Evolutionary conservation across 1,139 yeast genomes (phyloP), one percentile per base, ranked within the genome.

Genomic region (Suhomyces kunorum): DNA sequence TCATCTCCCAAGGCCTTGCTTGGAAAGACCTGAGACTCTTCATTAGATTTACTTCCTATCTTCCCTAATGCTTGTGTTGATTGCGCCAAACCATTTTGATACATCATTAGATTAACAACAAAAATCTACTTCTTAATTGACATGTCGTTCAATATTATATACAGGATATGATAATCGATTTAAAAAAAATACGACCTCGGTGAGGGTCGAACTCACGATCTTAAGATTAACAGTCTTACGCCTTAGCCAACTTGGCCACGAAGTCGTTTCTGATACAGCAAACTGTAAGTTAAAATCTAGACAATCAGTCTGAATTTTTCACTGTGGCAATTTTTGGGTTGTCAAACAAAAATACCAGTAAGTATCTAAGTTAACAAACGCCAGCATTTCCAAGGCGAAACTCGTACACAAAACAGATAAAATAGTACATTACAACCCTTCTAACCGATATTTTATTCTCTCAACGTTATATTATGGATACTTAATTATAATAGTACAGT

Each of bases 1-100:
- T 87, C 88, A 60, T 89, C 96, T 46, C 83, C 88, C 27, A 87
- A 66, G 1, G 95, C 89, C 45, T 78, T 80, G 41, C 58, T 61
- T n/a, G 43, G 16, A 8, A 40, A n/a, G 6, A 36, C 39, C 13
- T 29, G 24, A 5, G 38, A 31, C 25, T 36, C 38, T 20, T 46
- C 46, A 6, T 34, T 39, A 5, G 36, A 4, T 16, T 20, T 30
- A 14, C 25, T 12, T 15, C 18, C 30, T 14, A 29, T 3, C 8
- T 28, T 37, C 11, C 8, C 19, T n/a, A 35, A 13, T 9, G 26
- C 32, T 30, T 22, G 45, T 18, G 11, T 19, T 33, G 23, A 30
- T 31, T 28, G 9, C 16, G 32, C 12, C 14, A 30, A 8, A 23
- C 36, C 36, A 34, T 38, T 37, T 12, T 18, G 36, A 34, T 30